Base-by-base conservation (phyloP, 148 eudicot genomes). In the Camellia granthamiana region DNA sequence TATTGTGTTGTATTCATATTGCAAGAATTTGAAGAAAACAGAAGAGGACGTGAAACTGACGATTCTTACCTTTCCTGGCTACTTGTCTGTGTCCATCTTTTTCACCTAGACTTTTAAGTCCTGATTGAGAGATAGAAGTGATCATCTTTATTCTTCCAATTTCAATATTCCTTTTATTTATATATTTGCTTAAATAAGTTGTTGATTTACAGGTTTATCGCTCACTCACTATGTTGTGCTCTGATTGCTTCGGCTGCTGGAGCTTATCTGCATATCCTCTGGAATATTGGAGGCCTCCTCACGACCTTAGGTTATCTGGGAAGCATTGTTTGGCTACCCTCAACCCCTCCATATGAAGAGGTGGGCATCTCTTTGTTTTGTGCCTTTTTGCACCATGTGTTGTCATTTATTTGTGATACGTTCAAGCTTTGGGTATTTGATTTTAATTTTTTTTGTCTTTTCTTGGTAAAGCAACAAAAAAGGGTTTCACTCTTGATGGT, bases 401-500 rank as follows among this genome's bases (percentile, higher is more conserved):
- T 13, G 6, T 44, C 38, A 46, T 14, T n/a, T n/a, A 23, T 60
- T 38, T 47, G 41, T 30, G 38, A 30, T 30, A 30, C 38, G 38
- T 30, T 30, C 38, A 30, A 11, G n/a, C n/a, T 81, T 60, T 65
- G 61, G 42, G n/a, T 23, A 7, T 14, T 7, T 72, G 13, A 77
- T 18, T 21, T 71, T 3, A 74, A 51, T 63, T 54, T 64, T 54
- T 64, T 67, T 30, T 60, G 8, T 41, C 23, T 44, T 64, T 60
- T 61, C n/a, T 70, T 43, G 18, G 44, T 83, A 83, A 30, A 69
- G 78, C 93, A 92, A 94, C 81, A 80, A 79, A 91, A 89, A 85
- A 86, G 97, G 84, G 83, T 91, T 69, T 80, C 86, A 1, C 84
- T 91, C 19, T 74, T 92, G 81, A 92, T 92, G 97, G 91, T 88